phyloP scores from a whole-genome alignment of 2,329 filamentous ascomycete species.

The Acephala macrosclerotiorum region DNA sequence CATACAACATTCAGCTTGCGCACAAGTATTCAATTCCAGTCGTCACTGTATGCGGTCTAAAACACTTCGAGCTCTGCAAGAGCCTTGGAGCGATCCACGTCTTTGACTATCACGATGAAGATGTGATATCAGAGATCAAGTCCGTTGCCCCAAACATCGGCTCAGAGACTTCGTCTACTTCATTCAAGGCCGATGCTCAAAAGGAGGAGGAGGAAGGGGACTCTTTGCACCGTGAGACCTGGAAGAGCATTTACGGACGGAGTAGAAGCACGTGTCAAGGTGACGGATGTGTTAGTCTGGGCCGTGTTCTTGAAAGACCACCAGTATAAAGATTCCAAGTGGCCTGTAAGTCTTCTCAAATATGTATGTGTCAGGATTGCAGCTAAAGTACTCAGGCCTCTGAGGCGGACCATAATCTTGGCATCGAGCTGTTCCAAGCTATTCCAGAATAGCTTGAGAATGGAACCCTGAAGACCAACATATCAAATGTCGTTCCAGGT shows the following conservation, averaged over 20 bases:
- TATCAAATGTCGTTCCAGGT: too few relatives aligned
- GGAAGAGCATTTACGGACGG: conserved; percentile 49
- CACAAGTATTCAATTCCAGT: conserved; percentile 44
- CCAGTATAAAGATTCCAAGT: conserved; percentile 46
- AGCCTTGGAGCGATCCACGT: conserved; percentile 45
- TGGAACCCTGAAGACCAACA: too few relatives aligned
- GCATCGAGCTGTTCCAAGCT: too few relatives aligned
- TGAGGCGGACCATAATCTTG: too few relatives aligned
- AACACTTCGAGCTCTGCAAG: conserved; percentile 44
- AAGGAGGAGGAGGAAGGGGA: conserved; percentile 40
- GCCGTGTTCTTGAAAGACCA: conserved; percentile 51
- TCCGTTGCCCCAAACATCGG: conserved; percentile 46
- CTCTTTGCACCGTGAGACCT: conserved; percentile 51
- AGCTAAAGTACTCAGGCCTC: too few relatives aligned
- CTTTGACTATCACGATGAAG: conserved; percentile 50
- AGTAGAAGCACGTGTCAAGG: conserved; percentile 44
- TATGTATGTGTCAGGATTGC: too few relatives aligned
- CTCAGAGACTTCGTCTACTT: conserved; percentile 44
- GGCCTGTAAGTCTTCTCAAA: conserved; percentile 44
- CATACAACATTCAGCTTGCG: conserved; percentile 48
- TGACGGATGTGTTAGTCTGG: conserved; percentile 53
- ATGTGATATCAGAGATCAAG: conserved; percentile 47
- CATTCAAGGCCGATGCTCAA: conserved; percentile 43
- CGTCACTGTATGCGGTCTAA: conserved; percentile 47
- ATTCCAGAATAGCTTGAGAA: too few relatives aligned